Percentiles rank a stretch among this genome's conserved stretches.
These are phyloP conservation scores for Sporisorium scitamineum DNA, from an alignment of 1,284 basidiomycete genomes.

Conservation along the genomic window DNA sequence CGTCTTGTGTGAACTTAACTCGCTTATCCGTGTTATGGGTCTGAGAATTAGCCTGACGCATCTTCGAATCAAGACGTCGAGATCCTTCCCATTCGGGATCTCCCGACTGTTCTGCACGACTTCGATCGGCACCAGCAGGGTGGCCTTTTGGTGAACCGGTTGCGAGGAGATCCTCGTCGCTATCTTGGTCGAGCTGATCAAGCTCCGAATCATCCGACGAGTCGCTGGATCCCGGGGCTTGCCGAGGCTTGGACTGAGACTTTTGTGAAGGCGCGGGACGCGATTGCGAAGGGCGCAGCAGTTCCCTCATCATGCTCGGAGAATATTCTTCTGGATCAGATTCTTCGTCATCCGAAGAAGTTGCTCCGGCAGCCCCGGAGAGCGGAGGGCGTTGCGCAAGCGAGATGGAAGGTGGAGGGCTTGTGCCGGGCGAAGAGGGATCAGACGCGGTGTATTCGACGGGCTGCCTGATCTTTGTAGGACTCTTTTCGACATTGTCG, in stretches of 20 bases:
- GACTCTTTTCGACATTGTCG: slow-evolving; percentile 25
- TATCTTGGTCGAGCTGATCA: slow-evolving; percentile 19
- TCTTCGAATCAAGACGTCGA: slow-evolving; percentile 10
- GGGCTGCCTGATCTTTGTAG: slow-evolving; percentile 14
- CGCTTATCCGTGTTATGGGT: background rate
- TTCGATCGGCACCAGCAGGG: background rate
- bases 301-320: slow-evolving; percentile 9
- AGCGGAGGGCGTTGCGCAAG: background rate
- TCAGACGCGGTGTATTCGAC: slow-evolving; percentile 9
- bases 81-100: slow-evolving; percentile 37
- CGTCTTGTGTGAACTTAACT: slow-evolving; percentile 17
- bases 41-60: background rate
- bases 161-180: slow-evolving; percentile 7
- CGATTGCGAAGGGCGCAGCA: background rate
- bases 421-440: background rate
- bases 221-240: slow-evolving; percentile 1
- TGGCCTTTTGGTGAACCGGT: background rate
- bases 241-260: background rate
- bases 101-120: slow-evolving; percentile 2
- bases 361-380: background rate
- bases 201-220: slow-evolving; percentile 22
- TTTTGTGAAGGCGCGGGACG: slow-evolving; percentile 11
- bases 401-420: slow-evolving; percentile 1
- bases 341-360: slow-evolving; percentile 30
- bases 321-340: slow-evolving; percentile 34